Evolutionary conservation across 2,329 filamentous ascomycete species (phyloP).

Genomic region (Zasmidium angulare): DNA sequence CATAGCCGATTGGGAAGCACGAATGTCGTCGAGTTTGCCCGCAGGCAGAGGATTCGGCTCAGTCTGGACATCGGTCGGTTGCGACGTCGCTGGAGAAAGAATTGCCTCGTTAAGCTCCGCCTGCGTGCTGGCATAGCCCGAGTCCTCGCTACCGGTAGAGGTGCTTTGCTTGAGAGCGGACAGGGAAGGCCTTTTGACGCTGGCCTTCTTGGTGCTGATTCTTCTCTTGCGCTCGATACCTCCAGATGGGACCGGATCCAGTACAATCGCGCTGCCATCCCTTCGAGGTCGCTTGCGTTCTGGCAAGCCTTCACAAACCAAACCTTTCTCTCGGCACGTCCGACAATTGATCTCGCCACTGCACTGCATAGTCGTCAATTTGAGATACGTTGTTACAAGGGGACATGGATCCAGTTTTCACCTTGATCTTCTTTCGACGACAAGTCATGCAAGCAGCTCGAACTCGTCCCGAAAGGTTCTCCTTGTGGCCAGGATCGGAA

Average conservation of each 20-base stretch:
- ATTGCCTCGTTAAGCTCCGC: neutral
- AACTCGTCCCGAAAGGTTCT: constrained; percentile 29
- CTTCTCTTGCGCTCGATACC: constrained; percentile 12
- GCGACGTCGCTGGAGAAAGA: neutral
- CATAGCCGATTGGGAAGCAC: neutral
- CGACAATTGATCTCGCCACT: constrained; percentile 23
- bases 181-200: neutral
- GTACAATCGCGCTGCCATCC: constrained; percentile 5
- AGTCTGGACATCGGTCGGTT: neutral
- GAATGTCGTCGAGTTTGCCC: neutral
- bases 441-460: constrained; percentile 29
- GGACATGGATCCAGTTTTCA: neutral
- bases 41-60: neutral
- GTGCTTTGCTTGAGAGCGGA: neutral
- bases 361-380: constrained; percentile 7
- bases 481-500: constrained; percentile 30
- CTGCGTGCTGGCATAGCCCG: constrained; percentile 1
- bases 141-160: neutral
- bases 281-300: constrained; percentile 21
- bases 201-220: neutral
- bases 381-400: neutral
- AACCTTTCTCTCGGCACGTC: constrained; percentile 25
- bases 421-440: constrained; percentile 28
- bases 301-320: constrained; percentile 27
- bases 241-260: constrained; percentile 1